phyloP scores from a whole-genome alignment of 192 early-diverging fungal species.

The Coemansia sp. region DNA sequence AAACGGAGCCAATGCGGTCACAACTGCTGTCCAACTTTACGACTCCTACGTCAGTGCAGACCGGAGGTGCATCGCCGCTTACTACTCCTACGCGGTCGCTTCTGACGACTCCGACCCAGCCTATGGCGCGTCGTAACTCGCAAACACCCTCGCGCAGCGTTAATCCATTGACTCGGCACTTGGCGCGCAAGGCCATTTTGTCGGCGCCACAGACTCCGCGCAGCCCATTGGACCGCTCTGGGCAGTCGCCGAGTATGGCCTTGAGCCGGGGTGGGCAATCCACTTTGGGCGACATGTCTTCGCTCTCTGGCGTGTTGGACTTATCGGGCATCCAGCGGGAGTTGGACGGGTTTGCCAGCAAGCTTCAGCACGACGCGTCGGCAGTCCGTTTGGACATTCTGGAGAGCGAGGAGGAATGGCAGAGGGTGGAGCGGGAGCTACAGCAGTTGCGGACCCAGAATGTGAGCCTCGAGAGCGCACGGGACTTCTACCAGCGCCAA shows the following conservation, averaged over 20 bases:
- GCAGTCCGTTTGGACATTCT: slow-evolving; percentile 31
- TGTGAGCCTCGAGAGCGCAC: slow-evolving; percentile 16
- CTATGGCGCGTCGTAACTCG: slow-evolving; percentile 14
- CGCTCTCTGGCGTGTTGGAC: slow-evolving; percentile 16
- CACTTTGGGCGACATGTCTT: slow-evolving; percentile 7
- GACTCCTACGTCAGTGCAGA: slow-evolving; percentile 15
- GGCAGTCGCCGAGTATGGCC: not conserved
- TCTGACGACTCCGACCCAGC: slow-evolving; percentile 4
- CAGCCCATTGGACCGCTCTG: not conserved
- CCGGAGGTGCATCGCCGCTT: not conserved
- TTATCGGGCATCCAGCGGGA: slow-evolving; percentile 32
- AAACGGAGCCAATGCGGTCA: slow-evolving; percentile 47
- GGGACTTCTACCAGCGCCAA: slow-evolving; percentile 25
- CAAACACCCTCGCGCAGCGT: slow-evolving; percentile 39
- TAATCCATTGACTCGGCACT: slow-evolving; percentile 44
- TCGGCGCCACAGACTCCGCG: slow-evolving; percentile 18
- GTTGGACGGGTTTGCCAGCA: slow-evolving; percentile 36
- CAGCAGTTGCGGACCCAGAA: slow-evolving; percentile 18
- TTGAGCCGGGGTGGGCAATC: slow-evolving; percentile 5
- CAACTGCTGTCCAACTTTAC: slow-evolving; percentile 22
- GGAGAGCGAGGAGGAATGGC: slow-evolving; percentile 42
- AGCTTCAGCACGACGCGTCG: slow-evolving; percentile 38
- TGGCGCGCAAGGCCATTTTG: slow-evolving; percentile 39
- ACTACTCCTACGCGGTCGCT: slow-evolving; percentile 17
- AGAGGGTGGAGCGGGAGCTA: slow-evolving; percentile 29